phyloP scores from a whole-genome alignment of 768 basidiomycete genomes.

The Lactarius deliciosus region DNA sequence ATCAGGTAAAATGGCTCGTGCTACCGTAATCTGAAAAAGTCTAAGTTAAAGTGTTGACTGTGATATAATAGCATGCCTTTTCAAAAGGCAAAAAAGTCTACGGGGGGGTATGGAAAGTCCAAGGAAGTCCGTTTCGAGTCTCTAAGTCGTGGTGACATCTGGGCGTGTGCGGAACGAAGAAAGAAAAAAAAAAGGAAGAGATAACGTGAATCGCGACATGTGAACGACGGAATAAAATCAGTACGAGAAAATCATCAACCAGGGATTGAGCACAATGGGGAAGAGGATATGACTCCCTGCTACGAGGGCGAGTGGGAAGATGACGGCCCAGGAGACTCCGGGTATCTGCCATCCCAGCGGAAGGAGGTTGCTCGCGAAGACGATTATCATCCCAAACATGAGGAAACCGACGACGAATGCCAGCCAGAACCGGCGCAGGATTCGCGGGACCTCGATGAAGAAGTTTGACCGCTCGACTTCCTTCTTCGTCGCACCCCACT shows the following conservation, averaged over 20 bases:
- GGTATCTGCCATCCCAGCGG: constrained; percentile 66
- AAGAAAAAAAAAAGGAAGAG: background rate
- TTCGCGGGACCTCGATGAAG: constrained; percentile 85
- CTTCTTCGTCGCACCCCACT: constrained; percentile 66
- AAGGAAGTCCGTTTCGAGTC: background rate
- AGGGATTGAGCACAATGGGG: constrained; percentile 86
- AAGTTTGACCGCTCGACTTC: constrained; percentile 88
- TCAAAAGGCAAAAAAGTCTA: background rate
- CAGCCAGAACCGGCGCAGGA: constrained; percentile 75
- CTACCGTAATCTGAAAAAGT: background rate
- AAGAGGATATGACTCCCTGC: constrained; percentile 67
- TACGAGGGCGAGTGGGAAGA: constrained; percentile 69
- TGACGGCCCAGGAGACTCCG: constrained; percentile 66
- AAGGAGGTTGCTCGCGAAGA: constrained; percentile 55
- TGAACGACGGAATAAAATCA: constrained; percentile 26
- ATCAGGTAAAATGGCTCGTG: background rate
- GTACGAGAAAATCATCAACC: constrained; percentile 83
- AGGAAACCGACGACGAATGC: constrained; percentile 56
- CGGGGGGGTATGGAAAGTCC: background rate
- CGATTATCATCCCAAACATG: constrained; percentile 51
- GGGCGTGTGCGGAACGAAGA: too few relatives aligned
- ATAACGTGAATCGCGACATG: background rate
- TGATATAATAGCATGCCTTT: background rate
- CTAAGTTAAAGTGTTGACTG: background rate
- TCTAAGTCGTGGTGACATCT: background rate